Conservation (phyloP, 148 eudicot genomes). For the Cornus suecica region DNA sequence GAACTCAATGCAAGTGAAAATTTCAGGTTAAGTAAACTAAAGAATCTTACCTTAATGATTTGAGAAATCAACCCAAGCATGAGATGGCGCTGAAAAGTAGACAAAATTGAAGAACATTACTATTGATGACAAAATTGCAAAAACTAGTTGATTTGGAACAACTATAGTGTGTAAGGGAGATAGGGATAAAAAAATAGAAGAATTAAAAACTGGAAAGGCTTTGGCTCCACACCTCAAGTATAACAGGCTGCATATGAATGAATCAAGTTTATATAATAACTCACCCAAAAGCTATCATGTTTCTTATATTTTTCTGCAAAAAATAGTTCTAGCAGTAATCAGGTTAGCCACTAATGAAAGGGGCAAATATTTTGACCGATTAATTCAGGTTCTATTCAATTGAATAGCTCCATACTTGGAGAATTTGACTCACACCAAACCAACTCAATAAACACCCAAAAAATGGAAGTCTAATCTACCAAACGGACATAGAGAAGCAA, state of each 20-base stretch:
- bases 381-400: background rate
- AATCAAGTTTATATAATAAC: background rate
- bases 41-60: slow-evolving; percentile 76
- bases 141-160: background rate
- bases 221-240: background rate
- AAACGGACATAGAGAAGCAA: background rate
- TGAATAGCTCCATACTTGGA: too few relatives aligned
- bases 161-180: background rate
- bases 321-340: background rate
- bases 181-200: background rate
- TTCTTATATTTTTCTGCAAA: too few relatives aligned
- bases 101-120: background rate
- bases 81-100: slow-evolving; percentile 76
- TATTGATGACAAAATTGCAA: background rate
- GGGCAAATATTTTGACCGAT: slow-evolving; percentile 2
- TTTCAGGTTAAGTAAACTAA: slow-evolving; percentile 1
- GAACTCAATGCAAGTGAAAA: background rate
- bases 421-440: too few relatives aligned
- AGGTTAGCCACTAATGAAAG: background rate
- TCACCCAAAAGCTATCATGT: too few relatives aligned
- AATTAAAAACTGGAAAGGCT: background rate
- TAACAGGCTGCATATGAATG: background rate
- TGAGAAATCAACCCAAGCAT: slow-evolving; percentile 96
- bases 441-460: background rate
- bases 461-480: background rate